Base-by-base conservation (phyloP, 345 rosid species). In the Aegle marmelos region DNA sequence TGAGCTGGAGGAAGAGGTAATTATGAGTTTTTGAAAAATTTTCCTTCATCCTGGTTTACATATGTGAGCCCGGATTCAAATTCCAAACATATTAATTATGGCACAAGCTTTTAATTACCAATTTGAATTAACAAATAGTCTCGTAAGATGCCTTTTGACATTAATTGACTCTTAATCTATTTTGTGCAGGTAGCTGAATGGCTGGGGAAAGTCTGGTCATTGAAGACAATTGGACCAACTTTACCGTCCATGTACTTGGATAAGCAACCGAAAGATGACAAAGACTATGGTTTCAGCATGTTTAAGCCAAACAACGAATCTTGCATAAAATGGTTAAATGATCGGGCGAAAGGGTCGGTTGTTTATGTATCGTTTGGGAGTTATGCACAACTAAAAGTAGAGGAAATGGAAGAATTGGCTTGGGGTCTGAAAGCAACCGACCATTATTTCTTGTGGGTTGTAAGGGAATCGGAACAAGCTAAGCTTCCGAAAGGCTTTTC, bases 311-410 rank as follows among this genome's bases (percentile, higher is more conserved):
- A 63, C 25, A 54, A 39, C 22, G 58, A 66, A 8, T 73, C 76
- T 21, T 72, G 81, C 72, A 48, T 63, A 1, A 25, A 61, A 21
- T 85, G 88, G 86, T 79, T 83, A 39, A 3, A 70, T 0, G 28
- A 30, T 72, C 71, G 75, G 13, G 79, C 70, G 2, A 63, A 54
- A 25, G 61, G 78, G 31, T 80, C 88, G 0, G 83, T 85, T 24
- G 76, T 83, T 30, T 83, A 82, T 41, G 86, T 85, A 5, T 82
- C 88, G 5, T 83, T 85, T 41, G 86, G 88, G 21, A 83, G 86
- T 57, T 21, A 80, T 67, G 84, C 74, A 9, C 33, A 41, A 4
- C 68, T 82, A 2, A 34, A 58, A 19, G 7, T 27, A 5, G 75
- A 75, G 63, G 80, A 86, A 68, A 75, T 83, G 73, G 77, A 24